Evolutionary conservation across 176 grass and related monocot genomes (phyloP).

Genomic region (Hyparrhenia diplandra): DNA sequence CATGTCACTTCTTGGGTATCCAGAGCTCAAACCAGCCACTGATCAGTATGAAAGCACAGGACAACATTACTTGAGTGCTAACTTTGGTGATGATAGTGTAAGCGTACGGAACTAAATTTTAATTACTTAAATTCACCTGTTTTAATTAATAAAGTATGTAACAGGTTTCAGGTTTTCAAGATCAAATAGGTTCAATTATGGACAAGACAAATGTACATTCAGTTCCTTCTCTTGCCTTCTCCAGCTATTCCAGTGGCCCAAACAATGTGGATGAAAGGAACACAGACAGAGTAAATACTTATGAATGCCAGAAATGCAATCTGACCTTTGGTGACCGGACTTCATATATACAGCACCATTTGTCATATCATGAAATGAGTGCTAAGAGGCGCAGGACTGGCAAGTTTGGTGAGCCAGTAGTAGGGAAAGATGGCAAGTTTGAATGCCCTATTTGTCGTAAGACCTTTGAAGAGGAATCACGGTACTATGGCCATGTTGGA

Average conservation of each 20-base stretch:
- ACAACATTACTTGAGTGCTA: conserved; percentile 32
- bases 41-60: conserved; percentile 28
- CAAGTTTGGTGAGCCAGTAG: conserved; percentile 45
- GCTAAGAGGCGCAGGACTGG: conserved; percentile 58
- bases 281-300: conserved; percentile 11
- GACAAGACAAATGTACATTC: conserved; percentile 26
- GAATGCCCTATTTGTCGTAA: conserved; percentile 77
- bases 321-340: conserved; percentile 52
- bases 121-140: conserved; percentile 1
- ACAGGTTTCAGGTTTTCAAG: conserved; percentile 45
- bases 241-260: conserved; percentile 17
- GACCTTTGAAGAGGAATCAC: conserved; percentile 63
- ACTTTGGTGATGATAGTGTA: conserved; percentile 44
- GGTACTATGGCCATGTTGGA: conserved; percentile 67
- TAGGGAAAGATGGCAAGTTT: conserved; percentile 76
- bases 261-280: conserved; percentile 30
- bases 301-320: conserved; percentile 54
- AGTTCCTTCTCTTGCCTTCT: conserved; percentile 22
- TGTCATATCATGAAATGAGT: conserved; percentile 49
- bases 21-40: conserved; percentile 24
- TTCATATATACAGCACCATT: conserved; percentile 54
- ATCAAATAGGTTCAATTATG: conserved; percentile 29
- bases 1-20: conserved; percentile 88
- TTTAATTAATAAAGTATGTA: conserved; percentile 23
- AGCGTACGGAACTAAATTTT: conserved; percentile 25